Evolutionary conservation across 768 basidiomycete species (phyloP).

Genomic region (Brasilioporus rufonigricans): DNA sequence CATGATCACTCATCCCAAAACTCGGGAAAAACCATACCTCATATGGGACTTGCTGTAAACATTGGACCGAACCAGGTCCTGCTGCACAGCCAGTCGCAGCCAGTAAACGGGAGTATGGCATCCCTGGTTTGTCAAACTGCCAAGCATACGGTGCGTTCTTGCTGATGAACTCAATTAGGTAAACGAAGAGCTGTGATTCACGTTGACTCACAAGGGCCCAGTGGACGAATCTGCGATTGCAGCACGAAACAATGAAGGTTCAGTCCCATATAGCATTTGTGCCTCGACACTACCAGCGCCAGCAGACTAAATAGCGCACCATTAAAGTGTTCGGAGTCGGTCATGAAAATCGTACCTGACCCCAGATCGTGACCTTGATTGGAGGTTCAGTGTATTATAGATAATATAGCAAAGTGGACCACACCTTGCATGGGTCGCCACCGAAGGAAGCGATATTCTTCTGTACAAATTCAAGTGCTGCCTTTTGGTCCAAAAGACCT

Average conservation of each 20-base stretch:
- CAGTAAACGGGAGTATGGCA: slow-evolving; percentile 48
- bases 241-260: slow-evolving; percentile 11
- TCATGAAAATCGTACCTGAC: slow-evolving; percentile 10
- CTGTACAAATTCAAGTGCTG: slow-evolving; percentile 58
- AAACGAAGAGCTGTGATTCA: background rate
- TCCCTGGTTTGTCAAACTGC: slow-evolving; percentile 50
- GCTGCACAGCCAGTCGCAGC: slow-evolving; percentile 45
- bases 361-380: slow-evolving; percentile 19
- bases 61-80: slow-evolving; percentile 38
- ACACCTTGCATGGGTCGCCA: slow-evolving; percentile 54
- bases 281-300: slow-evolving; percentile 15
- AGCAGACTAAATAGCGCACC: slow-evolving; percentile 10
- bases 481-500: slow-evolving; percentile 59
- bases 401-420: slow-evolving; percentile 1
- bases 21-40: slow-evolving; percentile 5
- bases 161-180: slow-evolving; percentile 27
- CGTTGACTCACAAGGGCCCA: slow-evolving; percentile 18
- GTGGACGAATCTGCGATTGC: slow-evolving; percentile 19
- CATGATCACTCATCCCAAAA: background rate
- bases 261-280: slow-evolving; percentile 10
- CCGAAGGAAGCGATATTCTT: slow-evolving; percentile 67
- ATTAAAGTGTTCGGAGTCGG: background rate
- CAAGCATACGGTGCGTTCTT: slow-evolving; percentile 47
- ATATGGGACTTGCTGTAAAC: slow-evolving; percentile 33
- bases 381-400: background rate